These are phyloP conservation scores for Sequoiadendron giganteum DNA, from an alignment of 75 land plant genomes.

Conservation along the genomic window DNA sequence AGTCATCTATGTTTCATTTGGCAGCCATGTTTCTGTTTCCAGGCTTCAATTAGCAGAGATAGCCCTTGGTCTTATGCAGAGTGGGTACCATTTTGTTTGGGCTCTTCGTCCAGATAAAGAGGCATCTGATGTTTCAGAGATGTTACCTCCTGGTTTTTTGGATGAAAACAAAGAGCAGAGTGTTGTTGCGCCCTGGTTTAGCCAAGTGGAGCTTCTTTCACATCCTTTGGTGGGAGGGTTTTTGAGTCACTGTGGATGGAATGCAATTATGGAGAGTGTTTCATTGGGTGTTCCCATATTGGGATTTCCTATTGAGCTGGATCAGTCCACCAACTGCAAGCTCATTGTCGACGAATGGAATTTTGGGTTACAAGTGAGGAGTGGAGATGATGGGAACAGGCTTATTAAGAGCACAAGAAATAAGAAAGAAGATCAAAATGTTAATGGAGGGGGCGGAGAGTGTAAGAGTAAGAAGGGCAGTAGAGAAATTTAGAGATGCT, in stretches of 20 bases:
- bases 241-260: background rate
- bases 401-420: background rate
- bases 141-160: background rate
- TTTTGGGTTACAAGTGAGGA: background rate
- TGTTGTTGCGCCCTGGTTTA: background rate
- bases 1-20: background rate
- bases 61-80: background rate
- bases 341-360: too few relatives aligned
- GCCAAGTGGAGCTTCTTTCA: background rate
- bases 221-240: background rate
- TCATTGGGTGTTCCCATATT: background rate
- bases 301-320: background rate
- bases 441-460: background rate
- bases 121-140: background rate
- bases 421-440: background rate
- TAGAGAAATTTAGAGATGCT: background rate
- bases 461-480: background rate
- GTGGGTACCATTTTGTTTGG: background rate
- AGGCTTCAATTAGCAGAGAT: background rate
- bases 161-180: background rate
- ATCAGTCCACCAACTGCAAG: too few relatives aligned
- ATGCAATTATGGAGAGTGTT: background rate
- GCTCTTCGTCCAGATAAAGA: background rate
- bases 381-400: background rate
- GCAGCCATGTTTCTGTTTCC: background rate